Evolutionary conservation across 352 stramenopile species (phyloP).

Genomic region (Pythium guiyangense): DNA sequence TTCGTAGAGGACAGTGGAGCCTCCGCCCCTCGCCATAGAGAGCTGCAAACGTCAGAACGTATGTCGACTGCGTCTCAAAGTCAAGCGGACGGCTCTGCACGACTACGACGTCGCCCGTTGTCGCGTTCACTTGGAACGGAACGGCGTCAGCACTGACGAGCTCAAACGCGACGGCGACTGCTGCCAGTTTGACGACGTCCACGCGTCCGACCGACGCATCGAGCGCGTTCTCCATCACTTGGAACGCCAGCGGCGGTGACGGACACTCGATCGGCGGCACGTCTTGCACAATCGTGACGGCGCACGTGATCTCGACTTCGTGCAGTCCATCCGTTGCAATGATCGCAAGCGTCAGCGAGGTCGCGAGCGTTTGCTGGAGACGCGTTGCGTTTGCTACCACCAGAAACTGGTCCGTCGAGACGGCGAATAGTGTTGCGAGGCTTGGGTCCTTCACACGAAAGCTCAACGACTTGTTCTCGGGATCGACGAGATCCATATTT

Average conservation of each 20-base stretch:
- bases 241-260: background rate
- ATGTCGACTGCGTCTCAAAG: background rate
- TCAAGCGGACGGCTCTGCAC: background rate
- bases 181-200: background rate
- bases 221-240: constrained; percentile 9
- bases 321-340: constrained; percentile 17
- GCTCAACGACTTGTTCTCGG: background rate
- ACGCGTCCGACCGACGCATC: constrained; percentile 4
- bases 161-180: constrained; percentile 1
- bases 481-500: constrained; percentile 6
- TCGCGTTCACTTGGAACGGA: constrained; percentile 35
- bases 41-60: constrained; percentile 16
- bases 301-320: constrained; percentile 17
- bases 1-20: constrained; percentile 30
- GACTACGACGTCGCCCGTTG: constrained; percentile 21
- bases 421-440: background rate
- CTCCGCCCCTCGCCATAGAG: constrained; percentile 28
- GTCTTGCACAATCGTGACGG: constrained; percentile 20
- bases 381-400: background rate
- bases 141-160: background rate
- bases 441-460: constrained; percentile 1
- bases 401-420: constrained; percentile 11
- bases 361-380: constrained; percentile 2
- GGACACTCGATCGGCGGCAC: constrained; percentile 29
- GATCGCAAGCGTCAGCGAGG: constrained; percentile 1